Conservation (phyloP, 805 yeast genomes). For the Metschnikowia lochheadii region DNA sequence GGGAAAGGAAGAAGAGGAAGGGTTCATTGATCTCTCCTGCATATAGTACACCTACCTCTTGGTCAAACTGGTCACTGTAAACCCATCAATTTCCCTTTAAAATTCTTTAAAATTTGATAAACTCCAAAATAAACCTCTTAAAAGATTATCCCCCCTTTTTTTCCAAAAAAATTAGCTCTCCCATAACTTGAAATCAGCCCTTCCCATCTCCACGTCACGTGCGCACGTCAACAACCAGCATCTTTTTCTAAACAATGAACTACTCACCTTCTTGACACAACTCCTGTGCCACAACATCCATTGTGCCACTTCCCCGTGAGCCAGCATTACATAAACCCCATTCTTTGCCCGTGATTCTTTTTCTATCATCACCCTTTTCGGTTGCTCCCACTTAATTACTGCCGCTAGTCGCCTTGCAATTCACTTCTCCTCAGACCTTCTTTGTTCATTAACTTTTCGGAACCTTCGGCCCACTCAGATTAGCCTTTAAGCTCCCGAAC, state of each 20-base stretch:
- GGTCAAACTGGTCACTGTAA: too few relatives aligned
- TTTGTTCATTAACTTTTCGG: not conserved
- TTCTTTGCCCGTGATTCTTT: not conserved
- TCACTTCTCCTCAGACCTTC: not conserved
- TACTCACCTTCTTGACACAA: not conserved
- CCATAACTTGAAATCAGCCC: too few relatives aligned
- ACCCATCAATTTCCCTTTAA: too few relatives aligned
- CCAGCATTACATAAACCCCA: not conserved
- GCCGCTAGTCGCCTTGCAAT: not conserved
- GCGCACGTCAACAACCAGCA: slow-evolving; percentile 2
- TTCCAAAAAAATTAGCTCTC: too few relatives aligned
- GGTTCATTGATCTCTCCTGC: too few relatives aligned
- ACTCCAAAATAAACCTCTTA: too few relatives aligned
- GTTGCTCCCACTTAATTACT: not conserved
- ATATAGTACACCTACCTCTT: too few relatives aligned
- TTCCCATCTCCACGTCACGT: not conserved
- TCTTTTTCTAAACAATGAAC: not conserved
- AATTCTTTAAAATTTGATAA: too few relatives aligned
- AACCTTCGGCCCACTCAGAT: not conserved
- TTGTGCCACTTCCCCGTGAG: not conserved
- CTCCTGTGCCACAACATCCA: not conserved
- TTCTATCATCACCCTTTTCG: not conserved
- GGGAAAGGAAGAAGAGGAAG: too few relatives aligned
- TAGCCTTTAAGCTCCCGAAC: too few relatives aligned
- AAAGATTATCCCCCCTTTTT: too few relatives aligned